Conservation (phyloP, 2,329 filamentous ascomycete genomes). For the Atkinsonella texensis region DNA sequence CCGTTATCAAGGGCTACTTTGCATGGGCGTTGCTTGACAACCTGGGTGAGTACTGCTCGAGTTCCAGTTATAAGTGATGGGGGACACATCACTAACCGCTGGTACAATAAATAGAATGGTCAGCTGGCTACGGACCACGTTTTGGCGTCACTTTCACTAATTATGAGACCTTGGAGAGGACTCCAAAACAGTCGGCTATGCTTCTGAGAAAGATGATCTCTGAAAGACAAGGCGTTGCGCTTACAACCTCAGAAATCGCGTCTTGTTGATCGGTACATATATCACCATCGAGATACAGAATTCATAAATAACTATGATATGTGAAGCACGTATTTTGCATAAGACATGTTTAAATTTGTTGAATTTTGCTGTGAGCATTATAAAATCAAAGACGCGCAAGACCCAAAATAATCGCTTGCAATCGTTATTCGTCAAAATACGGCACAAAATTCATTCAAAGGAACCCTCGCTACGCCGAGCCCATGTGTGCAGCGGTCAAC, state of each 20-base stretch:
- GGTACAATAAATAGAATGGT: constrained; percentile 17
- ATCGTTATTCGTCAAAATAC: background rate
- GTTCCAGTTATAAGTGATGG: background rate
- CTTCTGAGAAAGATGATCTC: constrained; percentile 17
- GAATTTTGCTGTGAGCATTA: too few relatives aligned
- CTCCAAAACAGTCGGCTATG: constrained; percentile 24
- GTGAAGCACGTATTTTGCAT: too few relatives aligned
- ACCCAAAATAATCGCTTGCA: background rate
- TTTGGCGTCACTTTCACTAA: constrained; percentile 27
- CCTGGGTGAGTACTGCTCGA: constrained; percentile 16
- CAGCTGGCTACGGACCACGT: constrained; percentile 24
- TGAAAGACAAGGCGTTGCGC: constrained; percentile 8
- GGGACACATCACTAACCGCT: background rate
- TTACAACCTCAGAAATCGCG: background rate
- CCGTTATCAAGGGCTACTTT: constrained; percentile 21
- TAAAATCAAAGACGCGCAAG: background rate
- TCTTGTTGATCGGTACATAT: background rate
- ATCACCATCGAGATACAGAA: background rate
- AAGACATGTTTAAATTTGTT: too few relatives aligned
- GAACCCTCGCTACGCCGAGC: background rate
- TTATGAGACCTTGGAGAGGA: constrained; percentile 24
- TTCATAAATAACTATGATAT: too few relatives aligned
- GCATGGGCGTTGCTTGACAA: constrained; percentile 25
- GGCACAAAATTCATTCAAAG: background rate
- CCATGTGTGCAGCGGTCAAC: background rate